Evolutionary conservation across 768 basidiomycete genomes (phyloP).

Genomic region (Lactifluus hygrophoroides): DNA sequence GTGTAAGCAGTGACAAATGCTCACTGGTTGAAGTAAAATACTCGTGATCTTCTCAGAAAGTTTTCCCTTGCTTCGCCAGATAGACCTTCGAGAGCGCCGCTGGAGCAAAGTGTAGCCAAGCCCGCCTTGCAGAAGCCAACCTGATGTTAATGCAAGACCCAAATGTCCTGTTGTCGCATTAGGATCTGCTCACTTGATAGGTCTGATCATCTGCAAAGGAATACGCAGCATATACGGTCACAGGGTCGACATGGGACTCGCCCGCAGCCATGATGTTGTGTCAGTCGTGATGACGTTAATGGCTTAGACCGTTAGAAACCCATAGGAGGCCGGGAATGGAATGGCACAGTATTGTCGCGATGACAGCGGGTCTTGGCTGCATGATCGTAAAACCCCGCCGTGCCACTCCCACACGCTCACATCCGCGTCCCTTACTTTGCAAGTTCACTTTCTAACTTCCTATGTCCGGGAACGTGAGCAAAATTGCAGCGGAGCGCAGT

Average conservation of each 20-base stretch:
- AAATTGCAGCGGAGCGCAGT: conserved; percentile 16
- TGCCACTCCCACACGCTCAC: not conserved
- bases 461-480: conserved; percentile 15
- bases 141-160: not conserved
- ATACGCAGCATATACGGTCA: conserved; percentile 25
- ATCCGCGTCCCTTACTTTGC: not conserved
- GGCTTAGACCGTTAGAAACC: not conserved
- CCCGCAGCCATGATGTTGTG: not conserved
- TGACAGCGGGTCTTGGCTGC: not conserved
- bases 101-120: conserved; percentile 45
- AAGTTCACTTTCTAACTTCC: not conserved
- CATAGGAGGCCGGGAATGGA: not conserved
- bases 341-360: not conserved
- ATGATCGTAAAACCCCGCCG: not conserved
- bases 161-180: not conserved
- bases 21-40: conserved; percentile 70
- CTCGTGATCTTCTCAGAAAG: conserved; percentile 42
- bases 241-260: not conserved
- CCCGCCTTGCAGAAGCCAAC: conserved; percentile 48
- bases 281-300: not conserved
- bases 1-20: not conserved
- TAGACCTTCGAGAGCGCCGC: conserved; percentile 30
- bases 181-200: conserved; percentile 43
- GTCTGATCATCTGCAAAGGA: conserved; percentile 48
- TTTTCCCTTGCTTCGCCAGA: conserved; percentile 37